Evolutionary conservation across 2,329 filamentous ascomycete species (phyloP).

Genomic region (Aureobasidium lini): DNA sequence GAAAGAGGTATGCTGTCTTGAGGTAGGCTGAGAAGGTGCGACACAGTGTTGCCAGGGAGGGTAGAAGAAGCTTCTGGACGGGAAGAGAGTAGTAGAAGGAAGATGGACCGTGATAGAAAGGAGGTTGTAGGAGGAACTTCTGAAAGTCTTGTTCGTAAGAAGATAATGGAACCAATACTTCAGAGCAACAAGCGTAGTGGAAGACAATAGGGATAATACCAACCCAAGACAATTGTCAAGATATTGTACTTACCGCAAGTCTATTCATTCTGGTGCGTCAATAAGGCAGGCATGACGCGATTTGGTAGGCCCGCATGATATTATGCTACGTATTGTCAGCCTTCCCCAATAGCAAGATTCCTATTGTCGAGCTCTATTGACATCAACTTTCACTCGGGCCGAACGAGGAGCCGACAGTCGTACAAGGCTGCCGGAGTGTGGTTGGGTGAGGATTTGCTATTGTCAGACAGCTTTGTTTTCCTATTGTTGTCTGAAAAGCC

Average conservation of each 20-base stretch:
- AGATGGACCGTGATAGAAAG: background rate
- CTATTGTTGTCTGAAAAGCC: slow-evolving; percentile 3
- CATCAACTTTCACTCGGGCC: background rate
- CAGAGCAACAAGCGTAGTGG: background rate
- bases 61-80: background rate
- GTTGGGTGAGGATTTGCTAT: background rate
- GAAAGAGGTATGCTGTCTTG: background rate
- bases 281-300: background rate
- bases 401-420: background rate
- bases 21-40: background rate
- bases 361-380: background rate
- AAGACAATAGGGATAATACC: background rate
- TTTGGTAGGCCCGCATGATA: background rate
- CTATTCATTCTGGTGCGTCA: slow-evolving; percentile 7
- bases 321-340: slow-evolving; percentile 1
- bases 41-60: background rate
- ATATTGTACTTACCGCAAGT: background rate
- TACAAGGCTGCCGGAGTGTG: background rate
- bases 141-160: background rate
- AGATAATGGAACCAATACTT: background rate
- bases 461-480: slow-evolving; percentile 6
- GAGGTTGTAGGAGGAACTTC: background rate
- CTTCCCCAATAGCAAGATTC: background rate
- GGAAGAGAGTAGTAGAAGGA: background rate
- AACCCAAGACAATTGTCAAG: background rate